Base-by-base conservation (phyloP, 371 early-diverging fungal genomes). In the Mortierella polycephala region DNA sequence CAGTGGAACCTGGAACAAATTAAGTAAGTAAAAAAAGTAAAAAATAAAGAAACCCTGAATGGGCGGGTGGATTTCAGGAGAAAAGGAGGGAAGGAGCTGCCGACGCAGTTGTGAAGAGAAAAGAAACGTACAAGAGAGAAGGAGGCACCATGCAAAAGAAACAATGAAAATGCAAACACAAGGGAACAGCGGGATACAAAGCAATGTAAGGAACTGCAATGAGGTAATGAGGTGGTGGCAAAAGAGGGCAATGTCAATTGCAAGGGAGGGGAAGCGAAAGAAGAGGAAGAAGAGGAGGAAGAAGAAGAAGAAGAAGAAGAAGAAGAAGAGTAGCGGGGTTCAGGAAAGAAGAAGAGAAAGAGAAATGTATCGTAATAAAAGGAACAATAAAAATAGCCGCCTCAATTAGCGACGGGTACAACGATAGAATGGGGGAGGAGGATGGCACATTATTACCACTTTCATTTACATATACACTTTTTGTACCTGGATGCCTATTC, bases 241-340 rank as follows among this genome's bases (percentile, higher is more conserved):
- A 16, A 39, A 45, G 50, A 14, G n/a, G 3, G 64, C 64, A 70
- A 70, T 70, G 71, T 55, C 60, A 55, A 70, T 70, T 71, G 65
- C 71, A 1, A 49, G 58, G 55, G 51, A 58, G 40, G 65, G 65
- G 1, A 0, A 5, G 37, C 6, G 18, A 12, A 40, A 60, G 58
- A 42, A 23, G 40, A 40, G 53, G 5, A n/a, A 37, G 52, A 55
- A 41, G n/a, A 7, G 40, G n/a, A 18, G 58, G 40, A 61, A 23
- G 63, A 37, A 39, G 18, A n/a, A 44, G 62, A 21, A 44, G 44
- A 46, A 11, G 54, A 8, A 41, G 30, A 49, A 60, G 40, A 60
- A 41, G 40, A 46, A 21, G 56, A 45, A 47, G 37, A 37, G 49
- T 21, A 39, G 51, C 47, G 57, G 5, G 45, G 45, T 13, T 11